These are phyloP conservation scores for Scolecobasidium constrictum DNA, from an alignment of 2,329 filamentous ascomycete genomes.

Conservation along the genomic window DNA sequence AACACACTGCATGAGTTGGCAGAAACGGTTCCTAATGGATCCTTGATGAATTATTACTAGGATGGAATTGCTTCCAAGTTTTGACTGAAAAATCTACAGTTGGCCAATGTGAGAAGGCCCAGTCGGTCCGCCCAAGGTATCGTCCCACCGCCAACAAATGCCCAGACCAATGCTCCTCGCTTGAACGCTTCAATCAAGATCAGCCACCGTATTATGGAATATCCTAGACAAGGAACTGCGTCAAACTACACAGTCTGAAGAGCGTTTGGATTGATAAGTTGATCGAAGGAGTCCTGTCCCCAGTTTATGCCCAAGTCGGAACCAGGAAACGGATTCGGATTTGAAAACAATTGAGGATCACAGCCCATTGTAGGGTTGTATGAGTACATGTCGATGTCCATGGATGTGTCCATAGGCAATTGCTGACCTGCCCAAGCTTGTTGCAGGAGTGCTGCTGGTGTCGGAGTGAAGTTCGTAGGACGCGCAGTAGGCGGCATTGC, in stretches of 20 bases:
- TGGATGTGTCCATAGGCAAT: background rate
- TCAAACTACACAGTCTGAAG: background rate
- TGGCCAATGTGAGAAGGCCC: background rate
- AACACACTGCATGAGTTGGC: too few relatives aligned
- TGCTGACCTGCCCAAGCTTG: background rate
- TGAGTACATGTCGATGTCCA: background rate
- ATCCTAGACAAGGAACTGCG: too few relatives aligned
- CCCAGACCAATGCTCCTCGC: background rate
- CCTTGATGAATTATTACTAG: background rate
- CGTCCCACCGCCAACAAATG: background rate
- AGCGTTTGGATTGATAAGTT: background rate
- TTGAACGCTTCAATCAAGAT: background rate
- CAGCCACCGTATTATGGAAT: too few relatives aligned
- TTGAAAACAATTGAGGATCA: background rate
- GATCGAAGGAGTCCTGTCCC: background rate
- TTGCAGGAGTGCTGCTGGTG: constrained; percentile 13
- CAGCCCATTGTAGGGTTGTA: background rate
- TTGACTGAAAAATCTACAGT: background rate
- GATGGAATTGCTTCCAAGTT: background rate
- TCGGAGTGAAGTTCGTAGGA: constrained; percentile 13
- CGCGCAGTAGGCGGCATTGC: constrained; percentile 18
- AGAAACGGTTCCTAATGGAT: too few relatives aligned
- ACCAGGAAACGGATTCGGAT: background rate
- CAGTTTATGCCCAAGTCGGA: background rate
- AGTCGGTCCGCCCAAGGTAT: background rate